Conservation (phyloP, 306 rosid species). For the Arachis hypogaea region DNA sequence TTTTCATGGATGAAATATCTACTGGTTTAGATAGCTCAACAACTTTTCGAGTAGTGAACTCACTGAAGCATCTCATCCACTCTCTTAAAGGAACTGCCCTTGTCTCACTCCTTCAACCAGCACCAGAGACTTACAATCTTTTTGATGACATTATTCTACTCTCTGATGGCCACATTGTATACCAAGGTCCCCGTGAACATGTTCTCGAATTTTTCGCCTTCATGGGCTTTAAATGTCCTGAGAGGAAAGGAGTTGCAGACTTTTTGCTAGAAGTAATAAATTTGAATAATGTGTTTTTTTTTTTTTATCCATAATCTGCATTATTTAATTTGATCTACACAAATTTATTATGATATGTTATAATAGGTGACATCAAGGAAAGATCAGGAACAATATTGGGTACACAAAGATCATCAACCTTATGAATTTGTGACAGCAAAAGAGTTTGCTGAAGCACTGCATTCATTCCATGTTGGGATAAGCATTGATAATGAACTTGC, state of each 20-base stretch:
- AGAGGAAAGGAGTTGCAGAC: slow-evolving; percentile 61
- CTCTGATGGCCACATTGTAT: slow-evolving; percentile 55
- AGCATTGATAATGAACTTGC: slow-evolving; percentile 45
- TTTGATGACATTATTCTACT: slow-evolving; percentile 63
- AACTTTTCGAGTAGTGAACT: slow-evolving; percentile 56
- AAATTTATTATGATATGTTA: background rate
- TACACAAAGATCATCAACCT: slow-evolving; percentile 40
- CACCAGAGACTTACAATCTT: slow-evolving; percentile 62
- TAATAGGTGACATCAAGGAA: slow-evolving; percentile 60
- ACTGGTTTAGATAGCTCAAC: slow-evolving; percentile 68
- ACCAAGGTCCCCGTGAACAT: slow-evolving; percentile 57
- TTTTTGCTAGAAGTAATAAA: slow-evolving; percentile 61
- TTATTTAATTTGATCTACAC: background rate
- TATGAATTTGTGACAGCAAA: slow-evolving; percentile 49
- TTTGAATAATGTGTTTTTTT: background rate
- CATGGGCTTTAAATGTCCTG: slow-evolving; percentile 54
- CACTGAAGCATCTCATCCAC: slow-evolving; percentile 48
- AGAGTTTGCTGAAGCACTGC: slow-evolving; percentile 50
- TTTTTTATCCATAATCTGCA: background rate
- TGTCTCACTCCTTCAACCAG: slow-evolving; percentile 61
- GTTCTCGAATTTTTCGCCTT: slow-evolving; percentile 53
- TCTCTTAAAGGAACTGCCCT: slow-evolving; percentile 53
- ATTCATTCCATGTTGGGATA: slow-evolving; percentile 50
- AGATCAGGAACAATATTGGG: slow-evolving; percentile 64
- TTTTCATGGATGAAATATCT: slow-evolving; percentile 71